Conservation (phyloP, 2,329 filamentous ascomycete species). For the Gaeumannomyces sp. region DNA sequence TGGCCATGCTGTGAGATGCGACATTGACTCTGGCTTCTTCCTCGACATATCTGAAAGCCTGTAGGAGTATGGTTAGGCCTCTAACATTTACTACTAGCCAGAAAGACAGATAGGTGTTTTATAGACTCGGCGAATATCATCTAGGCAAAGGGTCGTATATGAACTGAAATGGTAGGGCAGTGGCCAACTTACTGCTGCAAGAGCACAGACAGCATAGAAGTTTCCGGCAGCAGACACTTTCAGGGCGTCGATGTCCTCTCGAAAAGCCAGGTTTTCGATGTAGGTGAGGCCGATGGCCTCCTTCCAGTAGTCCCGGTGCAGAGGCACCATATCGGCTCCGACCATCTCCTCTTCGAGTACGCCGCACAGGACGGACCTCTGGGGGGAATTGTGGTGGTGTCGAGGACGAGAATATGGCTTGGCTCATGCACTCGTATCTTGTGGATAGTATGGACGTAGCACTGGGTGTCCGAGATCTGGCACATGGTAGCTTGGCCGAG, state of each 20-base stretch:
- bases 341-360: conserved; percentile 68
- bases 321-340: conserved; percentile 52
- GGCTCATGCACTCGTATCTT: conserved; percentile 79
- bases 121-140: too few relatives aligned
- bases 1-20: conserved; percentile 70
- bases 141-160: too few relatives aligned
- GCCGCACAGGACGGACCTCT: conserved; percentile 65
- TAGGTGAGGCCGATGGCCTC: conserved; percentile 71
- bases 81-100: not conserved
- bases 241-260: conserved; percentile 72
- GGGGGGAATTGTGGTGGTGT: conserved; percentile 59
- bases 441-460: conserved; percentile 81
- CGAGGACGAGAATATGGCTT: conserved; percentile 71
- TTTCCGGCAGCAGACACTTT: conserved; percentile 76
- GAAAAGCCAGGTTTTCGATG: conserved; percentile 72
- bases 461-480: conserved; percentile 89
- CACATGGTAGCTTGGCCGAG: conserved; percentile 80
- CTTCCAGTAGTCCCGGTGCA: conserved; percentile 79
- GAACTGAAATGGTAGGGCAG: too few relatives aligned
- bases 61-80: too few relatives aligned
- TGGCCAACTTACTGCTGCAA: conserved; percentile 64
- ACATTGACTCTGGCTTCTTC: conserved; percentile 63
- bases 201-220: conserved; percentile 77
- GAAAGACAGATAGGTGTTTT: not conserved
- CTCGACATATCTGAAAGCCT: conserved; percentile 80